Conservation (phyloP, 2,329 filamentous ascomycete genomes). For the Xylariomycetidae sp. region DNA sequence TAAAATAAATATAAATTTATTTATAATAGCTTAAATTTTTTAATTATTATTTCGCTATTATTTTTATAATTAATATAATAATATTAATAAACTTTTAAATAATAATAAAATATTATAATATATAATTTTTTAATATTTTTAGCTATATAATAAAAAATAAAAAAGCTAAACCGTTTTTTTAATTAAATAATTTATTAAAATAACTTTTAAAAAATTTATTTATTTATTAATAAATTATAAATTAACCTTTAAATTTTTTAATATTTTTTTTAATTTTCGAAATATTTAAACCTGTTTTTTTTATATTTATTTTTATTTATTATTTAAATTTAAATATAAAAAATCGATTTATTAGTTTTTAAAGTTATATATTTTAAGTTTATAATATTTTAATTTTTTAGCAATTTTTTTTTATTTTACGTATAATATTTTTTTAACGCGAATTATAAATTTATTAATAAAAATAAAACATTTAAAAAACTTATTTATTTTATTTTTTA, state of each 20-base stretch:
- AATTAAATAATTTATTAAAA: no score
- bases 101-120: neutral
- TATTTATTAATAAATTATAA: no score
- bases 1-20: neutral
- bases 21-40: neutral
- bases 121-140: no score
- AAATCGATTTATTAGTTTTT: neutral
- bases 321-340: neutral
- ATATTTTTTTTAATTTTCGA: no score
- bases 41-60: neutral
- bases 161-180: no score
- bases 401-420: no score
- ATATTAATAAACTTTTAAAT: conserved; percentile 1
- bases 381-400: no score
- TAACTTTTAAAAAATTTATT: no score
- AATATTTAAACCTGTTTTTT: neutral
- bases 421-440: no score
- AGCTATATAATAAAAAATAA: no score
- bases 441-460: neutral
- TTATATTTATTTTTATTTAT: neutral
- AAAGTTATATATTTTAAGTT: no score
- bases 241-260: no score
- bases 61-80: neutral
- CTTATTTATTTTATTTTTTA: conserved; percentile 3
- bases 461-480: neutral